phyloP scores from a whole-genome alignment of 2,329 filamentous ascomycete species.

The Hirsutella minnesotensis region DNA sequence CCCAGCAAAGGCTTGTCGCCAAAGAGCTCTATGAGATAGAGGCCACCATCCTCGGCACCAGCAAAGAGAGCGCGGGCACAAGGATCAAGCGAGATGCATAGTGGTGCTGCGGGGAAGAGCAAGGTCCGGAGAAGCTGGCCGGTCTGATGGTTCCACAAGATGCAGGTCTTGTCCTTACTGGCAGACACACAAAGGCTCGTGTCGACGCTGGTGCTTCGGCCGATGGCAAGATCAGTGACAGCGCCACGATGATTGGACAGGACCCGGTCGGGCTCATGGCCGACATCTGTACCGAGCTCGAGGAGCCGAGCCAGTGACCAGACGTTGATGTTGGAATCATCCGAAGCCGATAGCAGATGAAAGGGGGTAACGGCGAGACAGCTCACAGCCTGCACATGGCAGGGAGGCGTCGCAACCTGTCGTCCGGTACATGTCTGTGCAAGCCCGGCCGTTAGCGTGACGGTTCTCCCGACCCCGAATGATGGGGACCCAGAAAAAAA shows the following conservation, averaged over 20 bases:
- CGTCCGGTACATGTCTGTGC: constrained; percentile 60
- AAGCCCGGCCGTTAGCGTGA: background rate
- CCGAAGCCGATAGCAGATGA: constrained; percentile 66
- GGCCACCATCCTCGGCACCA: constrained; percentile 65
- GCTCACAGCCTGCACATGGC: constrained; percentile 72
- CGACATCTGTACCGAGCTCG: constrained; percentile 39
- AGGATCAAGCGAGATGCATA: constrained; percentile 67
- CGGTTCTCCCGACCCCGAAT: background rate
- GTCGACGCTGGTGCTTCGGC: constrained; percentile 53
- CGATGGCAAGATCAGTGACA: constrained; percentile 52
- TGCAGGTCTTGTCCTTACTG: constrained; percentile 76
- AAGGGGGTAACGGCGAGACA: constrained; percentile 60
- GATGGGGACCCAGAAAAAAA: constrained; percentile 4
- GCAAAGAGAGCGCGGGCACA: constrained; percentile 74
- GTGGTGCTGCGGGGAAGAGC: constrained; percentile 61
- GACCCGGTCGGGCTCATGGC: constrained; percentile 61
- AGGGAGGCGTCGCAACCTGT: constrained; percentile 61
- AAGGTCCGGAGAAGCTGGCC: constrained; percentile 70
- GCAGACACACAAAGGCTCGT: constrained; percentile 77
- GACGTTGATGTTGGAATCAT: constrained; percentile 83
- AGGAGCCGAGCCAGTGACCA: constrained; percentile 76
- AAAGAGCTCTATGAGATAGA: constrained; percentile 70
- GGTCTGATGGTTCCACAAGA: constrained; percentile 85
- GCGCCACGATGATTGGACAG: constrained; percentile 67
- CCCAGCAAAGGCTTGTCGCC: constrained; percentile 43